Conservation (phyloP, 108 stramenopile genomes). For the Aureococcus anophagefferens region DNA sequence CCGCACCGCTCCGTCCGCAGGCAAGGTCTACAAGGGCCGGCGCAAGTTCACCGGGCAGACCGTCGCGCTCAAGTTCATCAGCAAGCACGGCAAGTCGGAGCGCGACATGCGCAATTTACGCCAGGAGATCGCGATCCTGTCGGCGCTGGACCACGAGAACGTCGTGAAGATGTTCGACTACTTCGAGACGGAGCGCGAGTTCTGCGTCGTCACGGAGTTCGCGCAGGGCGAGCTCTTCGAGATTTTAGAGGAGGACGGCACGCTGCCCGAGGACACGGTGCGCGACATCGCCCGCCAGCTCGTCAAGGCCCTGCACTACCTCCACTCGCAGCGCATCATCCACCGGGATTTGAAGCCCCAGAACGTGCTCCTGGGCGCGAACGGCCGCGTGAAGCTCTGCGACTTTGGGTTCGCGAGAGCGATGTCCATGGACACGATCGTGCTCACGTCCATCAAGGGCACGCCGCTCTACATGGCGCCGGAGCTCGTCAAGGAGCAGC, state of each 20-base stretch:
- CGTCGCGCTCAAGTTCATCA: conserved; percentile 52
- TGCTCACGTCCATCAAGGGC: conserved; percentile 60
- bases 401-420: conserved; percentile 62
- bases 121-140: conserved; percentile 47
- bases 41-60: conserved; percentile 23
- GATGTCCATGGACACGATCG: conserved; percentile 44
- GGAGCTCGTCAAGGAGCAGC: conserved; percentile 56
- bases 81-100: conserved; percentile 52
- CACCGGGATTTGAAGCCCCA: conserved; percentile 57
- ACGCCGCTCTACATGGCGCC: conserved; percentile 65
- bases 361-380: conserved; percentile 18
- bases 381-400: conserved; percentile 45
- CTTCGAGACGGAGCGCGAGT: conserved; percentile 56
- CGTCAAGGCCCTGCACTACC: conserved; percentile 49
- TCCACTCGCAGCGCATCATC: conserved; percentile 55
- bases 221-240: conserved; percentile 55
- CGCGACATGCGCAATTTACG: conserved; percentile 21
- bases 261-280: conserved; percentile 41
- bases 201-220: conserved; percentile 57
- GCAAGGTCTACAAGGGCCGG: conserved; percentile 10
- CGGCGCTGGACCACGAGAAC: conserved; percentile 49
- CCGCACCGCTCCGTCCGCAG: no score
- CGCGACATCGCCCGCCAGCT: conserved; percentile 54
- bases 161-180: conserved; percentile 59
- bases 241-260: conserved; percentile 52